Evolutionary conservation across 192 early-diverging fungal species (phyloP), one percentile per base, ranked within the genome.

Genomic region (Gigaspora rosea): DNA sequence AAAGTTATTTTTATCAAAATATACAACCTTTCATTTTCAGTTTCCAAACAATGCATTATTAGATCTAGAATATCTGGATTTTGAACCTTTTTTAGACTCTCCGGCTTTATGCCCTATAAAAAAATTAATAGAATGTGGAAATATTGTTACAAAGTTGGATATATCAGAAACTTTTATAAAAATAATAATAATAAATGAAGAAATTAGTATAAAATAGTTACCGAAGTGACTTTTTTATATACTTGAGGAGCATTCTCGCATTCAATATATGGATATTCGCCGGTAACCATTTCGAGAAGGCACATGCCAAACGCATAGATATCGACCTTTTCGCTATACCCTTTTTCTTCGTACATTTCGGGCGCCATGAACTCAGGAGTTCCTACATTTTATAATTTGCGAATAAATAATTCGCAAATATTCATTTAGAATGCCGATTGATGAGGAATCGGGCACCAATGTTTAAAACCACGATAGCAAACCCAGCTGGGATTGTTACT

Each of bases 221-320:
- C 89, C 83, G 91, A 86, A 18, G 88, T 87, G 61, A 94, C 92
- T 69, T 92, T 92, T 80, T 92, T 92, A 78, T 88, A 94, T 20
- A 94, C 88, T 78, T 94, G 92, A 12, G 91, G 91, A 1, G 90
- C 90, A 79, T 94, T 94, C 71, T 91, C 92, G 80, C 93, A 94
- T 80, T 94, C 93, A 46, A 80, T 81, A 77, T 94, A 94, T 8
- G 93, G 93, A 64, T 94, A 94, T 83, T 94, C 91, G 48, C 91
- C 91, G 15, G 93, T 94, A 18, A 92, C 93, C 92, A 94, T 93
- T 80, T 94, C 93, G 36, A 94, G 76, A 16, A 94, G 76, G 52
- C 92, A 91, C 91, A 94, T 93, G 22, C 93, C 93, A 79, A 94
- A 94, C 8, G 93, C 93, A 81, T 94, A 94, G 51, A 94, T 92